Evolutionary conservation across 2,329 filamentous ascomycete species (phyloP), one percentile per base, ranked within the genome.

Genomic region (Colletotrichum spaethianum): DNA sequence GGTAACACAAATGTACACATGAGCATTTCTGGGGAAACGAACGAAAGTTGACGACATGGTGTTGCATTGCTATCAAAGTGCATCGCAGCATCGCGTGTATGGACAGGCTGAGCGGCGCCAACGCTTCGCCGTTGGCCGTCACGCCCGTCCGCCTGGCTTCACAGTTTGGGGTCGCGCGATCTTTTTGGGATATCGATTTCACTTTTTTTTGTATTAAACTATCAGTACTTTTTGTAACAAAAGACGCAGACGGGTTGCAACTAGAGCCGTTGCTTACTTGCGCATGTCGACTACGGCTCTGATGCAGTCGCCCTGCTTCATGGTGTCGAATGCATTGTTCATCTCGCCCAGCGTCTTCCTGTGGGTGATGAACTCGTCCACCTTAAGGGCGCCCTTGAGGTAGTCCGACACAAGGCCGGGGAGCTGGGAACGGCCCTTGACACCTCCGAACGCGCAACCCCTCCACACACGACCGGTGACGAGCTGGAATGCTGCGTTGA

Each of bases 291-390:
- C 93, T 12, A 98, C 96, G 77, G 94, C 97, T 75, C 96, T 94
- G 80, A 99, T 98, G 85, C 96, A 99, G 84, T 98, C 95, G 71
- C 96, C 96, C 73, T 91, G 89, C 89, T 98, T 97, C 96, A 99
- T 99, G 77, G 93, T 91, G 75, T 94, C 90, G 79, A 98, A 99
- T 26, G 95, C 96, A 63, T 88, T 86, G 88, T 98, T 98, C 84
- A 99, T 97, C 79, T 93, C 91, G 73, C 86, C 85, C 55, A 99
- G 87, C 4, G 88, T 89, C 86, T 97, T 94, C 78, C 95, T 92
- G 87, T 99, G 96, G 40, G 96, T 99, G 86, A 99, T 98, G 87
- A 98, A 98, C 87, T 99, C 96, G 82, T 98, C 96, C 56, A 98
- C 96, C 92, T 98, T 98, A 81, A 99, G 92, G 80, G 93, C 90